Evolutionary conservation across 208 protist species (phyloP), one percentile per base, ranked within the genome.

Genomic region (Leishmania martiniquensis): DNA sequence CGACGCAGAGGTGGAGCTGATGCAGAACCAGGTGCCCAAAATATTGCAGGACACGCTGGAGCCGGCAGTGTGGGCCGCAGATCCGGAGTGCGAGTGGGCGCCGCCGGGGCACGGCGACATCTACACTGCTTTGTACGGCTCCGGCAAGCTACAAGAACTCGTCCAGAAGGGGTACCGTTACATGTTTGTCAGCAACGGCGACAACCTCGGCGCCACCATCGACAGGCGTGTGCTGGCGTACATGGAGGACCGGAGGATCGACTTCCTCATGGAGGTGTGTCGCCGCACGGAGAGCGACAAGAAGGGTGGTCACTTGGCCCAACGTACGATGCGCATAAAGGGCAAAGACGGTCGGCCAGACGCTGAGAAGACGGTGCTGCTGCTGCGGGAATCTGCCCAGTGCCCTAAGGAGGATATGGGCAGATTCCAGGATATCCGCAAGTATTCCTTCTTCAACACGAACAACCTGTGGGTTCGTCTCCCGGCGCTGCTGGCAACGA

Each of bases 31-130:
- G 72, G 93, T 96, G 45, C 91, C 91, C 37, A 98, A 97, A 81
- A 95, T 98, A 52, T 34, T 77, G n/a, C 77, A 82, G 49, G 85
- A 86, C 68, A 91, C 75, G 44, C 79, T 96, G 44, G 85, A 89
- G 73, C 93, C 94, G 39, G 91, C 80, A 25, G 29, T 42, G 49
- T 96, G 91, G 84, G 81, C 88, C 54, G 54, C 51, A 54, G 80
- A 92, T 72, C 76, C 83, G 39, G 63, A 42, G 22, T 88, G 77
- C 80, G 90, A 99, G 82, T 99, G 97, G 98, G 99, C 98, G 75
- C 99, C 99, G 34, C 99, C 99, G 13, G 99, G 99, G n/a, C 99
- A 99, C 85, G 99, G 99, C 32, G 99, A 99, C 83, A 82, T 99
- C 45, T 99, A 99, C 88, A 94, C 90, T 20, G 91, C 97, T 13